Evolutionary conservation across 2,329 filamentous ascomycete species (phyloP), one percentile per base, ranked within the genome.

Genomic region (Canariomyces notabilis): DNA sequence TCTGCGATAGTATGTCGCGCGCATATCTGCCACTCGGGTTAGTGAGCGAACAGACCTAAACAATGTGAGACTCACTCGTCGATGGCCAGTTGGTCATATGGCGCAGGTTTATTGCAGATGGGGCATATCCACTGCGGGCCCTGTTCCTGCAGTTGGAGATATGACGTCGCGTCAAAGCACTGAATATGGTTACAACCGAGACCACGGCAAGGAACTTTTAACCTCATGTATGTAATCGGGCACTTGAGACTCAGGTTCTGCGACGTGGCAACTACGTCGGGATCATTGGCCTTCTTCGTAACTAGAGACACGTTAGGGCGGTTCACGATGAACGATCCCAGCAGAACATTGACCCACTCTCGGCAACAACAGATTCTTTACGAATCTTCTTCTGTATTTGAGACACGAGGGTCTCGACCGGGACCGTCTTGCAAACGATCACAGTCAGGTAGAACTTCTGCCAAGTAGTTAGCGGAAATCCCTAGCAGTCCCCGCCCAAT

Each of bases 121-220:
- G 93, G 93, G 60, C 93, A 98, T n/a, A 82, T 75, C 93, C 93
- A 98, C 15, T 93, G 94, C 0, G 93, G 93, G 0, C 89, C 91
- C 70, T 98, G 93, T 63, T 97, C 89, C 63, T 97, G 91, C 21
- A 98, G 70, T 58, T 95, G 88, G 16, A 98, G 75, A 62, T 96
- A 98, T 2, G 89, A 94, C 3, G 81, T 84, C 3, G 87, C 91
- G 64, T 98, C 93, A 57, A 97, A 98, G 63, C 93, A 98, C 62
- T 95, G 89, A 20, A 93, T 87, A 64, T 98, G 93, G 3, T 80
- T 84, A 68, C 93, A 98, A 26, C 82, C 69, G 3, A 81, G 75
- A 4, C 87, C 87, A 26, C 93, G 83, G 57, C 89, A 89, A 0
- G 93, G 93, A 14, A 87, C 74, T 7, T 77, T 75, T 29, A 98